These are phyloP conservation scores for Besnoitia besnoiti DNA, from an alignment of 169 alveolate species.

Conservation along the genomic window DNA sequence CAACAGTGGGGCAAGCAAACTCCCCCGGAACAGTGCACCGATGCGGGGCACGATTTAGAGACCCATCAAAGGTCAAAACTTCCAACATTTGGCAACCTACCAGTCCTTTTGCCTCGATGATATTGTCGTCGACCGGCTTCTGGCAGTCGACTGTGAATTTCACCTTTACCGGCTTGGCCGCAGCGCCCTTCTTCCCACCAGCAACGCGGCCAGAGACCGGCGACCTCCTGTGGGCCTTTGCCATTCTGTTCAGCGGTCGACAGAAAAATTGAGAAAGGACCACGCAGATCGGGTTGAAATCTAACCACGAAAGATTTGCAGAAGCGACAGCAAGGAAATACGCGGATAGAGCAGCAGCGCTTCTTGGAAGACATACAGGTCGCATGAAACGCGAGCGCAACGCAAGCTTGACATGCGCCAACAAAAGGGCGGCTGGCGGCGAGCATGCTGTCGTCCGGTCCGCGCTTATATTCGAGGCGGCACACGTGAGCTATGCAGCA, in stretches of 20 bases:
- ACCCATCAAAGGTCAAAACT: too few species aligned
- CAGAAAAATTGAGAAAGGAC: neutral
- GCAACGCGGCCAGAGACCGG: constrained; percentile 5
- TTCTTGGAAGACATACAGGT: neutral
- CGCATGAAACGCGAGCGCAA: neutral
- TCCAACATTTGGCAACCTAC: constrained; percentile 25
- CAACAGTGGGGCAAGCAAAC: too few species aligned
- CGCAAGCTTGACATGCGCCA: neutral
- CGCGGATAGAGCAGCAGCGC: neutral
- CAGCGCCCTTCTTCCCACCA: constrained; percentile 66
- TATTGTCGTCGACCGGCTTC: constrained; percentile 77
- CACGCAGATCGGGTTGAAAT: neutral
- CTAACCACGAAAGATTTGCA: neutral
- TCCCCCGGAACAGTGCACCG: too few species aligned
- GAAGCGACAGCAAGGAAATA: neutral
- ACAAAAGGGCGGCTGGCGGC: neutral
- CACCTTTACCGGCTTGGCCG: constrained; percentile 53
- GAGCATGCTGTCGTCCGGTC: neutral
- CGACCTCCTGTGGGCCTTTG: constrained; percentile 22
- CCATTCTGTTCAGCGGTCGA: neutral
- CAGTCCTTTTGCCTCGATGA: constrained; percentile 72
- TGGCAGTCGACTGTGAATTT: constrained; percentile 75
- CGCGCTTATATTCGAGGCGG: neutral
- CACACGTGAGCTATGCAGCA: too few species aligned
- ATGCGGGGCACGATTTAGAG: too few species aligned